Conservation (phyloP, 169 alveolate genomes). For the Plasmodium gonderi region DNA sequence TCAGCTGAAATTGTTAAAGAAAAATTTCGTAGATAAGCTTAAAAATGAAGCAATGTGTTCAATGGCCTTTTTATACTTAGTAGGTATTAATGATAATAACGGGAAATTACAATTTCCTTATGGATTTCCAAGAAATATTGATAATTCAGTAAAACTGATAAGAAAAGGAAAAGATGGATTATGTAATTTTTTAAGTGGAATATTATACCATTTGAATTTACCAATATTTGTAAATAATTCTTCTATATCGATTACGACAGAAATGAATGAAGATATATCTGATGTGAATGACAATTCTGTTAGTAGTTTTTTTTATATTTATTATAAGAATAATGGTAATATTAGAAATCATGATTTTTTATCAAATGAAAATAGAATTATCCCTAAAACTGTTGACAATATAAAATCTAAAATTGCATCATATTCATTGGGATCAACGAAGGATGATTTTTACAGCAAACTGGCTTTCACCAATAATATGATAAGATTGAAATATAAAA, state of each 20-base stretch:
- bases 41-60: conserved; percentile 77
- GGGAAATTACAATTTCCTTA: conserved; percentile 86
- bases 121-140: conserved; percentile 90
- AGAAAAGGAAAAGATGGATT: conserved; percentile 86
- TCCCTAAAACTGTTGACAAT: conserved; percentile 15
- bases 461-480: conserved; percentile 73
- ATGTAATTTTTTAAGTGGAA: conserved; percentile 83
- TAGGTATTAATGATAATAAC: conserved; percentile 83
- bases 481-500: conserved; percentile 55
- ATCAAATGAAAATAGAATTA: conserved; percentile 43
- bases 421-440: conserved; percentile 69
- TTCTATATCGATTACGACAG: conserved; percentile 22
- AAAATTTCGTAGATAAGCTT: conserved; percentile 27
- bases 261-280: conserved; percentile 21
- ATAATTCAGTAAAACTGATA: conserved; percentile 77
- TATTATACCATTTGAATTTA: conserved; percentile 86
- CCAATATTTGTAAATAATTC: conserved; percentile 86
- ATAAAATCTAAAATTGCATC: conserved; percentile 64
- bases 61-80: conserved; percentile 84
- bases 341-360: conserved; percentile 23
- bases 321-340: conserved; percentile 27
- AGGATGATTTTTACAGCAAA: conserved; percentile 54
- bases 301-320: conserved; percentile 48
- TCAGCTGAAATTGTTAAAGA: conserved; percentile 46
- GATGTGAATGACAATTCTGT: neutral